Conservation (phyloP, 2,329 filamentous ascomycete genomes). For the Cryphonectria japonica region DNA sequence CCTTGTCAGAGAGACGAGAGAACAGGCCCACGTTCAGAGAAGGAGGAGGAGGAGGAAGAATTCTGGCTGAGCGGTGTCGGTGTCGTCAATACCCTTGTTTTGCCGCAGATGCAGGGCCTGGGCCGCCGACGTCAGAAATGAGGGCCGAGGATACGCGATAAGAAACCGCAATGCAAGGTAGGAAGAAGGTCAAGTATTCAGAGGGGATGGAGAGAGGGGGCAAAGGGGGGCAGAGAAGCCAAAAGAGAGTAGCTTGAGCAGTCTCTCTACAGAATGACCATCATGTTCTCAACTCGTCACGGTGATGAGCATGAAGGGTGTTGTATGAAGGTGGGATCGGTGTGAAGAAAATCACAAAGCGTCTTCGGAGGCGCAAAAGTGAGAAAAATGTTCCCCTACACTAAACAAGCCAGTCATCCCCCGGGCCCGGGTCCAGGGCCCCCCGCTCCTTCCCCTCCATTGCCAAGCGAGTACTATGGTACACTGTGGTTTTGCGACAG, state of each 20-base stretch:
- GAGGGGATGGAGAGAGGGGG: not conserved
- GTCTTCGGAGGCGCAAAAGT: conserved; percentile 11
- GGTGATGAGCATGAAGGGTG: not conserved
- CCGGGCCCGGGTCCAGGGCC: not conserved
- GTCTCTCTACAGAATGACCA: conserved; percentile 24
- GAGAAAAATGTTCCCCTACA: conserved; percentile 20
- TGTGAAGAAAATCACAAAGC: conserved; percentile 10
- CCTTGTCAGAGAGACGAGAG: not conserved
- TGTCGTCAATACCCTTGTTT: conserved; percentile 3
- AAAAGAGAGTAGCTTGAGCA: conserved; percentile 13
- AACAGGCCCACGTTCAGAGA: not conserved
- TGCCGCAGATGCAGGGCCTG: conserved; percentile 16
- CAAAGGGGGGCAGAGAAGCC: not conserved
- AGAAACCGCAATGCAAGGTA: conserved; percentile 16
- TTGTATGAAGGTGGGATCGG: not conserved
- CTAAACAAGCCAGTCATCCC: not conserved
- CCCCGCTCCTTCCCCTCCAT: not conserved
- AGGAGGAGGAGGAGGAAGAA: not conserved
- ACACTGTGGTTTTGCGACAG: not conserved
- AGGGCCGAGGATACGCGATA: conserved; percentile 34
- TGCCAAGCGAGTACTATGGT: not conserved
- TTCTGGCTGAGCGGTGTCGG: conserved; percentile 1
- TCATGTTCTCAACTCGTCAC: conserved; percentile 19
- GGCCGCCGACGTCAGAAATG: conserved; percentile 30
- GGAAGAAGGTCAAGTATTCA: too few species aligned